Conservation (phyloP, 176 grass and related monocot species). For the Paspalum notatum region DNA sequence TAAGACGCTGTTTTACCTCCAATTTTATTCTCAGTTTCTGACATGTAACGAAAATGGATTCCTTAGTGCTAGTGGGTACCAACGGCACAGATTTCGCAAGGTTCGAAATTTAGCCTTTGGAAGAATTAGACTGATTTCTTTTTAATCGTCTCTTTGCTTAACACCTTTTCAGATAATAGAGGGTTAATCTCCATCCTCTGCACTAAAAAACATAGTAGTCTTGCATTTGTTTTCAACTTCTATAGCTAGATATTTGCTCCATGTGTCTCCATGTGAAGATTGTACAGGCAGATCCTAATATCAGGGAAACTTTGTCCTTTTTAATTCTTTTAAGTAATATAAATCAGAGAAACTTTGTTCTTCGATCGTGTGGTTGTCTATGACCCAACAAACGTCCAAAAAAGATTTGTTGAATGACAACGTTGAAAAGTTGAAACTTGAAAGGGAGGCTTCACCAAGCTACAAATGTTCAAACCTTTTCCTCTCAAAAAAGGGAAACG, state of each 20-base stretch:
- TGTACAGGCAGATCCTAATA: not conserved
- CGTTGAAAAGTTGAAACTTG: conserved; percentile 28
- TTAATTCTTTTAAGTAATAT: too few relatives aligned
- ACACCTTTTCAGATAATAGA: too few relatives aligned
- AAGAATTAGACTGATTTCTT: too few relatives aligned
- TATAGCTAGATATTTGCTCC: not conserved
- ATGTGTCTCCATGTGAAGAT: not conserved
- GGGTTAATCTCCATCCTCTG: too few relatives aligned
- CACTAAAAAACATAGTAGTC: too few relatives aligned
- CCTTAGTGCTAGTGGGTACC: too few relatives aligned
- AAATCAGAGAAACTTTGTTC: not conserved
- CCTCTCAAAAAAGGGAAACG: conserved; percentile 29
- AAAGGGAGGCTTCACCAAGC: conserved; percentile 40
- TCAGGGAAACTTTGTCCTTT: not conserved
- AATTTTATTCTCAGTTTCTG: too few relatives aligned
- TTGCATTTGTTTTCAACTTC: too few relatives aligned
- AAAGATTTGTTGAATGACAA: conserved; percentile 4
- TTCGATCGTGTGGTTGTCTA: not conserved
- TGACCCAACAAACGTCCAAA: conserved; percentile 8
- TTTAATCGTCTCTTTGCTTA: too few relatives aligned
- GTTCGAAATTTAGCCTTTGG: too few relatives aligned
- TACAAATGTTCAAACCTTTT: conserved; percentile 35
- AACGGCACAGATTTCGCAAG: too few relatives aligned
- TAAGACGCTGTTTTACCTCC: not conserved
- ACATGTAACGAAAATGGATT: too few relatives aligned